Evolutionary conservation across 345 rosid genomes (phyloP).

Genomic region (Euclidium syriacum): DNA sequence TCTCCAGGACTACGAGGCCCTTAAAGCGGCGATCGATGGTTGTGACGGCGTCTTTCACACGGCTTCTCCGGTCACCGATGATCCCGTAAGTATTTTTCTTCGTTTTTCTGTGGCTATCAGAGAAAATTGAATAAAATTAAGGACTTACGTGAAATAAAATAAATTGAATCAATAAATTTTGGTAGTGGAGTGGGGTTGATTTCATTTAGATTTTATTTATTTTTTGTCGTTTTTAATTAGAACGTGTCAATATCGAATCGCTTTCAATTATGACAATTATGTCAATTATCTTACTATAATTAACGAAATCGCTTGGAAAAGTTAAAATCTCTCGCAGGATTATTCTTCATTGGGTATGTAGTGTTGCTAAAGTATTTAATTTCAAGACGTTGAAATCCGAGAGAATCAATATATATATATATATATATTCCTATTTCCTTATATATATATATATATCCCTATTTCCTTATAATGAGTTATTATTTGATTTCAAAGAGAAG

Average conservation of each 20-base stretch:
- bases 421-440: not conserved
- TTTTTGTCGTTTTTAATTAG: not conserved
- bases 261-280: not conserved
- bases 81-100: slow-evolving; percentile 57
- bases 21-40: slow-evolving; percentile 61
- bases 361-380: not conserved
- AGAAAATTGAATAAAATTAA: not conserved
- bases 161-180: too few species aligned
- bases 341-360: not conserved
- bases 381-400: not conserved
- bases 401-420: not conserved
- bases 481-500: not conserved
- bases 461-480: not conserved
- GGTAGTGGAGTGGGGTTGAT: slow-evolving; percentile 4
- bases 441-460: too few species aligned
- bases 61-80: slow-evolving; percentile 96
- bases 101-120: not conserved
- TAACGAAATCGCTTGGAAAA: too few species aligned
- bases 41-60: slow-evolving; percentile 95
- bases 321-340: not conserved
- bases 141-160: not conserved
- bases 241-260: not conserved
- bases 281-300: too few species aligned
- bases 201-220: not conserved
- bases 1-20: slow-evolving; percentile 65